Percentiles rank a stretch among this genome's conserved stretches.
Evolutionary conservation across 805 yeast genomes (phyloP).

Genomic region (Vanderwaltozyma polyspora): DNA sequence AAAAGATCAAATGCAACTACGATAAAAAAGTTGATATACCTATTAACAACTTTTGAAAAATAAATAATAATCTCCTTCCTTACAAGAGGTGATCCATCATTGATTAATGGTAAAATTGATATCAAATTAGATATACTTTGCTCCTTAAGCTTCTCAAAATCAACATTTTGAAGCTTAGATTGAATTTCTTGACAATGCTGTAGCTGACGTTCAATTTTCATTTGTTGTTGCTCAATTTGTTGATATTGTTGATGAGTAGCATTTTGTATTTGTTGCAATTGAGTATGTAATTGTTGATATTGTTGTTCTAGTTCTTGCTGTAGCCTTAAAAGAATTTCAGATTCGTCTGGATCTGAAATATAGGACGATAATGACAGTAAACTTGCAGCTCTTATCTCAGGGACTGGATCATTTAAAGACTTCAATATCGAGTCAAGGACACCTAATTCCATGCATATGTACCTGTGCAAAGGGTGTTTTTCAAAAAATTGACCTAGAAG

Average conservation of each 20-base stretch:
- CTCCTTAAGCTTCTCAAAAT: constrained; percentile 39
- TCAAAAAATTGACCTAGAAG: constrained; percentile 68
- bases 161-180: constrained; percentile 21
- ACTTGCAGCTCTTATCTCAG: constrained; percentile 86
- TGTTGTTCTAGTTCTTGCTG: constrained; percentile 27
- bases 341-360: constrained; percentile 36
- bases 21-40: constrained; percentile 61
- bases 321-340: constrained; percentile 24
- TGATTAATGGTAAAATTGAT: constrained; percentile 52
- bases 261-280: constrained; percentile 21
- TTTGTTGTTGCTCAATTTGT: constrained; percentile 19
- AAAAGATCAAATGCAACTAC: constrained; percentile 81
- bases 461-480: constrained; percentile 62
- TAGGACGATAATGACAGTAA: constrained; percentile 63
- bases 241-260: constrained; percentile 19
- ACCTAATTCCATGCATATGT: constrained; percentile 56
- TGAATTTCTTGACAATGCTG: constrained; percentile 21
- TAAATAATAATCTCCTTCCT: constrained; percentile 74
- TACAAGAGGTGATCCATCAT: constrained; percentile 85
- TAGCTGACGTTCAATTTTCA: constrained; percentile 25
- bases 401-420: constrained; percentile 76
- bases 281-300: constrained; percentile 23
- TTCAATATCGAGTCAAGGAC: constrained; percentile 40
- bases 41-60: constrained; percentile 60
- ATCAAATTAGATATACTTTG: constrained; percentile 65